A percentile compares a stretch with the other conserved stretches of the same genome.
Conservation (phyloP, 345 rosid genomes). For the Pugionium cornutum region DNA sequence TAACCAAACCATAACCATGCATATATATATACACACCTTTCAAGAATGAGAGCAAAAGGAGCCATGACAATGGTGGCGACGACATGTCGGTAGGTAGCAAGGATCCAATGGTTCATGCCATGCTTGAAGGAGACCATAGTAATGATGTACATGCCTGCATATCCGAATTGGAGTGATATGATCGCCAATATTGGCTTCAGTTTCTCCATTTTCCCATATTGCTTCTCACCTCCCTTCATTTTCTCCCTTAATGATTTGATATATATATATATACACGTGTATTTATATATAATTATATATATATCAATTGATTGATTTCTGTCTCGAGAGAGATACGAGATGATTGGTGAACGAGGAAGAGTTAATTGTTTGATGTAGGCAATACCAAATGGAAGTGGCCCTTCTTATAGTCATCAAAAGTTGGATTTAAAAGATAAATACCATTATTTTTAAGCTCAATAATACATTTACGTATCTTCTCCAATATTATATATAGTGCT, state of each 20-base stretch:
- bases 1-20: conserved; percentile 7
- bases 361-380: conserved; percentile 32
- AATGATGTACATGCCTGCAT: conserved; percentile 82
- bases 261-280: conserved; percentile 2
- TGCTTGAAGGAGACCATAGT: conserved; percentile 64
- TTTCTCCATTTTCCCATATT: conserved; percentile 38
- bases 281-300: neutral
- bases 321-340: conserved; percentile 21
- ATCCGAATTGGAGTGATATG: conserved; percentile 80
- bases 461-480: conserved; percentile 43
- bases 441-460: conserved; percentile 31
- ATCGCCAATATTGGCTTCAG: conserved; percentile 77
- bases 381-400: conserved; percentile 30
- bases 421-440: conserved; percentile 23
- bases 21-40: conserved; percentile 51
- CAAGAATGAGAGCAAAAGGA: conserved; percentile 82
- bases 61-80: conserved; percentile 71
- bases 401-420: conserved; percentile 40
- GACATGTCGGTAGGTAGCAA: conserved; percentile 76
- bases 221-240: conserved; percentile 37
- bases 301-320: neutral
- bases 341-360: conserved; percentile 26
- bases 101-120: conserved; percentile 81
- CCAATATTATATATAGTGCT: conserved; percentile 32
- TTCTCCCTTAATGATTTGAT: conserved; percentile 1